Conservation (phyloP, 2,329 filamentous ascomycete genomes). For the Stagonosporopsis vannaccii region DNA sequence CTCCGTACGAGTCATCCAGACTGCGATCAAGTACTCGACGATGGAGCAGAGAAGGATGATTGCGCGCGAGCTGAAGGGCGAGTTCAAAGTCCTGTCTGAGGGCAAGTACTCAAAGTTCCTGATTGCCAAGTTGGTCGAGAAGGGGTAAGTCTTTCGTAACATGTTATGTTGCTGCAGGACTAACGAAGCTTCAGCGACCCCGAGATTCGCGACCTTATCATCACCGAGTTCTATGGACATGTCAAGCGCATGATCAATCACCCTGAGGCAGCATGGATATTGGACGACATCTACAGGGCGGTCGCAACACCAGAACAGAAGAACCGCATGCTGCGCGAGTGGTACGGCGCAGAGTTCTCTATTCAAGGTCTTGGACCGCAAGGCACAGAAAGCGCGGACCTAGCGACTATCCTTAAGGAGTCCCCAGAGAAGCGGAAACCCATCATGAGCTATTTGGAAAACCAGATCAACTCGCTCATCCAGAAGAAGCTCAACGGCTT, state of each 20-base stretch:
- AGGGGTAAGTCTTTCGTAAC: conserved; percentile 57
- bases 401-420: conserved; percentile 75
- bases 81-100: conserved; percentile 85
- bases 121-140: conserved; percentile 93
- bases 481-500: conserved; percentile 98
- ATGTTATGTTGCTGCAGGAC: not conserved
- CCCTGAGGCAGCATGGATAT: conserved; percentile 94
- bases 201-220: conserved; percentile 85
- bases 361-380: conserved; percentile 68
- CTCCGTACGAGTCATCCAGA: conserved; percentile 94
- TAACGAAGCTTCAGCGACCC: conserved; percentile 64
- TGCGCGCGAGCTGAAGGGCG: conserved; percentile 82
- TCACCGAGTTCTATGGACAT: conserved; percentile 94
- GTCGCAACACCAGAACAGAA: conserved; percentile 88
- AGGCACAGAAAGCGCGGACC: conserved; percentile 66
- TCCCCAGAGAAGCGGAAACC: conserved; percentile 85
- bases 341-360: conserved; percentile 94
- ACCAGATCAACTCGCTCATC: conserved; percentile 88
- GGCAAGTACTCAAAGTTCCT: conserved; percentile 98
- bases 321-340: conserved; percentile 84
- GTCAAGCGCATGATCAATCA: conserved; percentile 95
- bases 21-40: conserved; percentile 93
- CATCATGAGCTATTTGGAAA: conserved; percentile 84
- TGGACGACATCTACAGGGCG: conserved; percentile 94
- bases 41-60: conserved; percentile 85